phyloP scores from a whole-genome alignment of 2,329 filamentous ascomycete genomes.

The Colletotrichum euphorbiae region DNA sequence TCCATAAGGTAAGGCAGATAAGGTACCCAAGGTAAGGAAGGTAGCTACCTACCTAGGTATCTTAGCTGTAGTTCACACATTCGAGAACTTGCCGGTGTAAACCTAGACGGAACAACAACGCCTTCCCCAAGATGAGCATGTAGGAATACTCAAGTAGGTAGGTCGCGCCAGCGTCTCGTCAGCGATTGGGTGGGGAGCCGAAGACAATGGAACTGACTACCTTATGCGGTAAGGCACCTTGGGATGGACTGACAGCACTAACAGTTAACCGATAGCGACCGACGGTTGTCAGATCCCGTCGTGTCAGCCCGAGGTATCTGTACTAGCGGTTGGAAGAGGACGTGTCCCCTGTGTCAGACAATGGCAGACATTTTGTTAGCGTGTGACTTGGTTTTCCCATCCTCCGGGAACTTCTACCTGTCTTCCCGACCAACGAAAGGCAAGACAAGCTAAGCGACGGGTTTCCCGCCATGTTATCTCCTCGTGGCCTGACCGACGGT shows the following conservation, averaged over 20 bases:
- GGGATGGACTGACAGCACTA: conserved; percentile 9
- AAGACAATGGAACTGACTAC: not conserved
- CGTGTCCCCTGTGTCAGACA: conserved; percentile 13
- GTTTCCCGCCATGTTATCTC: conserved; percentile 19
- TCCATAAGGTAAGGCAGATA: no score
- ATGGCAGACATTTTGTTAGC: not conserved
- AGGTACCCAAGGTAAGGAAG: no score
- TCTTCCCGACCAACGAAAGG: not conserved
- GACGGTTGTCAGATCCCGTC: conserved; percentile 8
- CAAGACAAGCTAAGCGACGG: conserved; percentile 11
- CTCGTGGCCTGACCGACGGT: conserved; percentile 23
- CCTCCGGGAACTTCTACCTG: not conserved
- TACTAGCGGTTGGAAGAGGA: not conserved
- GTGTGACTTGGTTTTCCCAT: not conserved
- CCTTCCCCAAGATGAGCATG: no score
- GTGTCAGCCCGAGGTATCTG: not conserved
- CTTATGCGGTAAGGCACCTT: no score
- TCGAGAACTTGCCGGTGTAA: no score
- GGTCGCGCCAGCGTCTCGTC: not conserved
- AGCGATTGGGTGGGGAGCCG: conserved; percentile 1
- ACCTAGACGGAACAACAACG: no score
- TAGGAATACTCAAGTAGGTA: no score
- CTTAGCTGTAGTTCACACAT: no score
- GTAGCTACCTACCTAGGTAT: no score
- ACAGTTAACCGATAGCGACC: conserved; percentile 28